These are phyloP conservation scores for Hypoxylon rubiginosum DNA, from an alignment of 2,329 filamentous ascomycete genomes.

Conservation along the genomic window DNA sequence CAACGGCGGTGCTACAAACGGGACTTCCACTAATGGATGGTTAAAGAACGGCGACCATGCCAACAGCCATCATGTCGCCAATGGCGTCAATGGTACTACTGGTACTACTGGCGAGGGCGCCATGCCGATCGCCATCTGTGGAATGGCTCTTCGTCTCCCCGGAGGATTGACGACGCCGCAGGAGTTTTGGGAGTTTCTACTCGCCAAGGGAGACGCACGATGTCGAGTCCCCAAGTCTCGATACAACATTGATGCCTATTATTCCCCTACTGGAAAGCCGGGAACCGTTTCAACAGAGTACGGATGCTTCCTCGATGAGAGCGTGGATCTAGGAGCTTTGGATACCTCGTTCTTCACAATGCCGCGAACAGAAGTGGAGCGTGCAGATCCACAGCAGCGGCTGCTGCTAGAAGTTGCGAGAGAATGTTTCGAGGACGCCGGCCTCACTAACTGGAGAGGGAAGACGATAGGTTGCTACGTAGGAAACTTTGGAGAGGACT, in stretches of 20 bases:
- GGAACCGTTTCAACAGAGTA: slow-evolving; percentile 38
- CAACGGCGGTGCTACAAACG: slow-evolving; percentile 13
- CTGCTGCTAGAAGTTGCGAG: slow-evolving; percentile 54
- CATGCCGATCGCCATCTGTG: slow-evolving; percentile 33
- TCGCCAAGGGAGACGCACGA: slow-evolving; percentile 36
- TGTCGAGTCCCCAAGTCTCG: slow-evolving; percentile 29
- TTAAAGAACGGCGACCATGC: slow-evolving; percentile 20
- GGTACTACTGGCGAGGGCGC: not conserved
- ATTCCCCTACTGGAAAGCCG: slow-evolving; percentile 26
- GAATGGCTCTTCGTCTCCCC: slow-evolving; percentile 35
- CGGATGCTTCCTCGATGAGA: slow-evolving; percentile 39
- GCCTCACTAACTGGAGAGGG: slow-evolving; percentile 49
- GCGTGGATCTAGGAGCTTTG: slow-evolving; percentile 29
- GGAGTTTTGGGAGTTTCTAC: slow-evolving; percentile 39
- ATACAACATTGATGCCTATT: slow-evolving; percentile 31
- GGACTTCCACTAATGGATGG: slow-evolving; percentile 2
- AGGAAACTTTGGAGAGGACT: slow-evolving; percentile 54
- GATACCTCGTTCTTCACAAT: slow-evolving; percentile 35
- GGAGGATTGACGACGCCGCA: slow-evolving; percentile 24
- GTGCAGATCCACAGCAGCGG: slow-evolving; percentile 55
- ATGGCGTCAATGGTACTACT: not conserved
- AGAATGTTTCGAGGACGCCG: slow-evolving; percentile 55
- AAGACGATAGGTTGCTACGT: slow-evolving; percentile 53
- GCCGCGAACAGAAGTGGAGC: slow-evolving; percentile 48
- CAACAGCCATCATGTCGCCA: slow-evolving; percentile 4